Conservation (phyloP, 2,329 filamentous ascomycete species). For the Curvularia sp. region DNA sequence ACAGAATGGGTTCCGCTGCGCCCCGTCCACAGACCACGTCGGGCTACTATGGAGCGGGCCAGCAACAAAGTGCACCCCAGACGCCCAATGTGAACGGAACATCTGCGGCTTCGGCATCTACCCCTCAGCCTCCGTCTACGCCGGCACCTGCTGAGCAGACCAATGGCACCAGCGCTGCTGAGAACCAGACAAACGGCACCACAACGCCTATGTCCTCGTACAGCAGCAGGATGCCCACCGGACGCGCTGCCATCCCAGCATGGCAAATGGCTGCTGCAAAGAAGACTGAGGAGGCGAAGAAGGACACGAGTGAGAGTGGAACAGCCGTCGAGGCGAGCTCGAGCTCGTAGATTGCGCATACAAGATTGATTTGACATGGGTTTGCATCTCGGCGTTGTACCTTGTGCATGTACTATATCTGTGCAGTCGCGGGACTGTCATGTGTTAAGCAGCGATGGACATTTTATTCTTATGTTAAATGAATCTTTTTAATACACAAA, state of each 20-base stretch:
- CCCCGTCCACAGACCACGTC: slow-evolving; percentile 35
- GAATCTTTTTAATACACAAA: not conserved
- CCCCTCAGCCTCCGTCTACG: slow-evolving; percentile 22
- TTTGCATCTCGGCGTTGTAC: slow-evolving; percentile 13
- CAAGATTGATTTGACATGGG: slow-evolving; percentile 1
- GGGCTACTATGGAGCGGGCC: slow-evolving; percentile 35
- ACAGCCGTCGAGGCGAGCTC: slow-evolving; percentile 44
- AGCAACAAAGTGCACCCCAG: slow-evolving; percentile 27
- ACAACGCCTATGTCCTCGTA: slow-evolving; percentile 33
- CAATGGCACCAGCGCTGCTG: slow-evolving; percentile 22
- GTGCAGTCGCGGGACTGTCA: not conserved
- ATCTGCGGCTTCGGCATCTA: slow-evolving; percentile 28
- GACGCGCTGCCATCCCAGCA: slow-evolving; percentile 57
- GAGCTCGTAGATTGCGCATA: slow-evolving; percentile 28
- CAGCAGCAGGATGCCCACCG: slow-evolving; percentile 41
- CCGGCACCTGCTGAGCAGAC: slow-evolving; percentile 33
- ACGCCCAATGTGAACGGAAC: slow-evolving; percentile 40
- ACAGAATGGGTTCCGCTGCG: slow-evolving; percentile 58
- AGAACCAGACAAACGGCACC: slow-evolving; percentile 33
- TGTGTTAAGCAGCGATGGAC: not conserved
- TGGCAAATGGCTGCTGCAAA: slow-evolving; percentile 62
- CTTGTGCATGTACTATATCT: slow-evolving; percentile 18
- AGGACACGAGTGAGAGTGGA: slow-evolving; percentile 51
- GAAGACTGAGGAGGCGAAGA: slow-evolving; percentile 54
- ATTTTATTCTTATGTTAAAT: not conserved